phyloP scores from a whole-genome alignment of 2,329 filamentous ascomycete species.

The Pestalotiopsis sp. region DNA sequence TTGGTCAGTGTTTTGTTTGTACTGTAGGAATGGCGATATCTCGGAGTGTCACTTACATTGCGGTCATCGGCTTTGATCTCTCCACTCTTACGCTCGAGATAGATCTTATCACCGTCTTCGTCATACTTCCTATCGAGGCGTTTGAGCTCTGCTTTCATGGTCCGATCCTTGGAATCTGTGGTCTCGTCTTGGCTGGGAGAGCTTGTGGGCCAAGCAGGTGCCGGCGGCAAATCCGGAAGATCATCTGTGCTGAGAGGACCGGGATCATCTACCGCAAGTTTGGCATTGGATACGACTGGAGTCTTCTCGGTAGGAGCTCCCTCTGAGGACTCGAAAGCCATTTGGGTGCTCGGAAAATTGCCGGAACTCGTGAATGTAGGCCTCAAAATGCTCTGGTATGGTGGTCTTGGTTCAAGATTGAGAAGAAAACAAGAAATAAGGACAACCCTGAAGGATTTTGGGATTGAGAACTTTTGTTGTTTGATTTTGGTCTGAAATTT shows the following conservation, averaged over 20 bases:
- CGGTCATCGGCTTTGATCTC: constrained; percentile 23
- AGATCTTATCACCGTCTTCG: constrained; percentile 28
- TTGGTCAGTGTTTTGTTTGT: not conserved
- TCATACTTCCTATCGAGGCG: constrained; percentile 29
- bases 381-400: not conserved
- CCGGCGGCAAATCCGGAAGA: too few species aligned
- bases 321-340: not conserved
- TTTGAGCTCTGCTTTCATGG: constrained; percentile 34
- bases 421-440: not conserved
- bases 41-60: constrained; percentile 6
- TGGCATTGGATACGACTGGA: too few species aligned
- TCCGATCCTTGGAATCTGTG: constrained; percentile 20
- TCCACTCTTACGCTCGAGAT: constrained; percentile 28
- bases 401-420: not conserved
- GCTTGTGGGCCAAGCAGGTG: too few species aligned
- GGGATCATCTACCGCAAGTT: too few species aligned
- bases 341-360: not conserved
- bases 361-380: not conserved
- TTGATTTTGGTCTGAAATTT: too few species aligned
- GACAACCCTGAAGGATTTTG: too few species aligned
- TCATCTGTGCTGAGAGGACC: too few species aligned
- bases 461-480: too few species aligned
- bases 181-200: not conserved
- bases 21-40: not conserved
- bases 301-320: not conserved